Evolutionary conservation across 805 yeast species (phyloP).

Genomic region (Wickerhamiella slavikovae): DNA sequence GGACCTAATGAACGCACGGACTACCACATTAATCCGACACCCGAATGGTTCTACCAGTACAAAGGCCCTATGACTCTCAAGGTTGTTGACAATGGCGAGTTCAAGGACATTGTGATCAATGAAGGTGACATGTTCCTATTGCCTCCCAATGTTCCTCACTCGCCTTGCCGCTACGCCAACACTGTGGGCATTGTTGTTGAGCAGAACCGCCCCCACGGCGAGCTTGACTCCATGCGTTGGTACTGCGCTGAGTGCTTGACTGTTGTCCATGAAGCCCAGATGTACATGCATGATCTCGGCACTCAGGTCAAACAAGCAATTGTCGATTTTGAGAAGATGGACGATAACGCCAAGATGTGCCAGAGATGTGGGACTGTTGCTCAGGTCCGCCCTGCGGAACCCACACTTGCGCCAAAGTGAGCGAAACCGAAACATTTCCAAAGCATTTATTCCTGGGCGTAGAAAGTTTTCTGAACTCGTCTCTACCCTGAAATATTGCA

Average conservation of each 20-base stretch:
- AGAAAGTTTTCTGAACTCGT: too few relatives aligned
- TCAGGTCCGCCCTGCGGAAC: slow-evolving; percentile 8
- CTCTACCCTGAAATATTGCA: too few relatives aligned
- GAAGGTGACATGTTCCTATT: slow-evolving; percentile 82
- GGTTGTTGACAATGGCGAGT: slow-evolving; percentile 63
- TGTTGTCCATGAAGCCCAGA: slow-evolving; percentile 44
- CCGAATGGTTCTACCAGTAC: slow-evolving; percentile 79
- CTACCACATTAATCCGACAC: slow-evolving; percentile 83
- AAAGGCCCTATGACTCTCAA: slow-evolving; percentile 71
- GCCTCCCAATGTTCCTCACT: slow-evolving; percentile 74
- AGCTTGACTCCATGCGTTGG: slow-evolving; percentile 66
- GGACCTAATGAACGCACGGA: slow-evolving; percentile 92
- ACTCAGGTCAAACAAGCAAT: slow-evolving; percentile 80
- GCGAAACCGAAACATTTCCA: neutral
- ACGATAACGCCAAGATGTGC: slow-evolving; percentile 49
- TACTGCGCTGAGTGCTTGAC: slow-evolving; percentile 54
- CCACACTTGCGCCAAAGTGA: slow-evolving; percentile 8
- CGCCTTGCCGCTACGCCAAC: slow-evolving; percentile 67
- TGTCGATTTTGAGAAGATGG: slow-evolving; percentile 41
- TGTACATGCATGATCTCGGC: slow-evolving; percentile 66
- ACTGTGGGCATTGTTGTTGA: slow-evolving; percentile 85
- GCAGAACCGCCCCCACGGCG: slow-evolving; percentile 64
- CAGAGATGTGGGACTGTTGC: slow-evolving; percentile 40
- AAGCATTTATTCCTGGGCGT: too few relatives aligned
- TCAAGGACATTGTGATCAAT: slow-evolving; percentile 49